Evolutionary conservation across 2,329 filamentous ascomycete genomes (phyloP).

Genomic region (Pseudogymnoascus sp.): DNA sequence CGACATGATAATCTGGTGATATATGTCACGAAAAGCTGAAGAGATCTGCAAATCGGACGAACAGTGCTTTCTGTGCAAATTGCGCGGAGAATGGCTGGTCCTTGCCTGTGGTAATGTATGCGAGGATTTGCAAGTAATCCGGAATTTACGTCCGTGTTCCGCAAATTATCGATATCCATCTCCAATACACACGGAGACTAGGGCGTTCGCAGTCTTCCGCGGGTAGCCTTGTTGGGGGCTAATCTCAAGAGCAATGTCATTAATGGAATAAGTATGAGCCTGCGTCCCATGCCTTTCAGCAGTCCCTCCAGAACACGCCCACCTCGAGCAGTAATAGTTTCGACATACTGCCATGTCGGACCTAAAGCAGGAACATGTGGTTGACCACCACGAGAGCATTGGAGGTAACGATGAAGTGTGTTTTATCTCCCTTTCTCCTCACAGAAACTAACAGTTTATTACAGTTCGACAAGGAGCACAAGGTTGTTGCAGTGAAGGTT

Average conservation of each 20-base stretch:
- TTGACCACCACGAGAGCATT: neutral
- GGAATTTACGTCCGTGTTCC: neutral
- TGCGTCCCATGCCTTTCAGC: neutral
- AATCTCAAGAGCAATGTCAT: neutral
- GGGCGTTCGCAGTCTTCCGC: neutral
- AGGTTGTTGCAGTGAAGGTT: slow-evolving; percentile 32
- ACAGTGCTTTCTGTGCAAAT: neutral
- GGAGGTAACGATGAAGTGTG: neutral
- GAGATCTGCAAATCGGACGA: neutral
- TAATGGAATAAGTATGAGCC: slow-evolving; percentile 16
- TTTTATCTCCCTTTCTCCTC: neutral
- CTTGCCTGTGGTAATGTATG: neutral
- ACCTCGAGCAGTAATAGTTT: neutral
- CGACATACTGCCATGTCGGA: neutral
- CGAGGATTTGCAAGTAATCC: neutral
- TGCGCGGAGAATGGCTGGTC: neutral
- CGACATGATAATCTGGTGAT: neutral
- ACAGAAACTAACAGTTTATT: neutral
- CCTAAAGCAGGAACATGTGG: neutral
- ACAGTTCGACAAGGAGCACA: neutral
- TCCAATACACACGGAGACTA: neutral
- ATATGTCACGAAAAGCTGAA: neutral
- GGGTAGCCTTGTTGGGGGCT: neutral
- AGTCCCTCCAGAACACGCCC: neutral
- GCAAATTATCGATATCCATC: neutral